Conservation (phyloP, 371 early-diverging fungal genomes). For the Actinomortierella wolfii region DNA sequence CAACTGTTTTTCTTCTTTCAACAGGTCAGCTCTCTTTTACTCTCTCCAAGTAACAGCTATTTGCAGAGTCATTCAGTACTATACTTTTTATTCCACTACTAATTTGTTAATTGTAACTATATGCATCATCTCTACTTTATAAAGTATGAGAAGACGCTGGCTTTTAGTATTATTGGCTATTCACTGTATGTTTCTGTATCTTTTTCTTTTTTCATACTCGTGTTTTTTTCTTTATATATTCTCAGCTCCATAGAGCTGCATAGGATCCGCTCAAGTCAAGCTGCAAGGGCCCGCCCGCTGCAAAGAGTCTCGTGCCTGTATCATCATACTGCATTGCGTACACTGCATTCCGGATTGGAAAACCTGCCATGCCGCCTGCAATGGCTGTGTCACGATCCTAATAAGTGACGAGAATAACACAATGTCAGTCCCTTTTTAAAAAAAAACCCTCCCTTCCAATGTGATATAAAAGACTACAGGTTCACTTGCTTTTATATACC, state of each 20-base stretch:
- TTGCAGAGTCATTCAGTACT: too few relatives aligned
- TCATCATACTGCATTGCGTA: conserved; percentile 60
- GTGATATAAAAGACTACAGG: too few relatives aligned
- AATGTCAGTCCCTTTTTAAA: background rate
- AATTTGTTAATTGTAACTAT: too few relatives aligned
- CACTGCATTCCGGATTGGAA: conserved; percentile 57
- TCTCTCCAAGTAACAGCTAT: too few relatives aligned
- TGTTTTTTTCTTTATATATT: background rate
- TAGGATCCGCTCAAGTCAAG: conserved; percentile 60
- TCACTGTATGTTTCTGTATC: too few relatives aligned
- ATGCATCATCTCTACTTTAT: too few relatives aligned
- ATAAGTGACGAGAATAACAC: background rate
- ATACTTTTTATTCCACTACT: too few relatives aligned
- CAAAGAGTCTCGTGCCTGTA: conserved; percentile 53
- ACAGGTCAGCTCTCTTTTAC: too few relatives aligned
- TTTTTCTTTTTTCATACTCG: background rate
- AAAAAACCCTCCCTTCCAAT: too few relatives aligned
- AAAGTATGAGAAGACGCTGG: too few relatives aligned
- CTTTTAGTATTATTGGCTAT: too few relatives aligned
- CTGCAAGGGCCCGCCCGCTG: conserved; percentile 72
- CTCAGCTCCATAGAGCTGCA: conserved; percentile 49
- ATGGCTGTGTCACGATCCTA: conserved; percentile 49
- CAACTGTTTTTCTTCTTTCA: too few relatives aligned
- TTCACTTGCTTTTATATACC: background rate
- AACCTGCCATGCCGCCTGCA: conserved; percentile 44